phyloP scores from a whole-genome alignment of 129 eudicot genomes.

The Pseudognaphalium luteoalbum region DNA sequence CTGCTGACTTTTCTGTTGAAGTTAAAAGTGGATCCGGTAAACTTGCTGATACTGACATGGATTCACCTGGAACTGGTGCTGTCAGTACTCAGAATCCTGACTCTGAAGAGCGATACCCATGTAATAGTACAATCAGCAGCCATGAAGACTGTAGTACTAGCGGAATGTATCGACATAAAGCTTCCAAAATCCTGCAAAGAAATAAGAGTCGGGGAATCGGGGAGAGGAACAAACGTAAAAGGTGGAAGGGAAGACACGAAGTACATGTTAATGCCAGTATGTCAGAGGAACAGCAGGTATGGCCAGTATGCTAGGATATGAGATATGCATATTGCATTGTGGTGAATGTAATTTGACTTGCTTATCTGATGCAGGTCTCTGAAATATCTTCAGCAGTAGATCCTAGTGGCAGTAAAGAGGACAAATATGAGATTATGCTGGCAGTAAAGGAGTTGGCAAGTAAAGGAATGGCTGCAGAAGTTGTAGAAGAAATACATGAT shows the following conservation, averaged over 20 bases:
- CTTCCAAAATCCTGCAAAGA: conserved; percentile 51
- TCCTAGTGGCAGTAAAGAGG: conserved; percentile 41
- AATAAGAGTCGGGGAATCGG: conserved; percentile 49
- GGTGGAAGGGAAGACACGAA: conserved; percentile 93
- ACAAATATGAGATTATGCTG: conserved; percentile 70
- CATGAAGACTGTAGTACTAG: conserved; percentile 96
- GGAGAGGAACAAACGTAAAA: conserved; percentile 81
- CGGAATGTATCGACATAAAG: conserved; percentile 46
- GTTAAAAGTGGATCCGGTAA: conserved; percentile 39
- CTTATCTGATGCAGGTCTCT: conserved; percentile 43
- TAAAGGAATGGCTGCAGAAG: conserved; percentile 96
- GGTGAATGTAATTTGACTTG: conserved; percentile 10
- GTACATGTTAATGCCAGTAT: conserved; percentile 30
- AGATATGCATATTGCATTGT: not conserved
- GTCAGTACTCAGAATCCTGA: conserved; percentile 43
- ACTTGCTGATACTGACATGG: conserved; percentile 58
- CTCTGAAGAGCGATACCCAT: conserved; percentile 53
- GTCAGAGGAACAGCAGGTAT: conserved; percentile 43
- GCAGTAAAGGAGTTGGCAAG: conserved; percentile 79
- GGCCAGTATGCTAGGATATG: not conserved
- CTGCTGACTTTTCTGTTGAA: conserved; percentile 51
- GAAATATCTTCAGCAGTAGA: conserved; percentile 39
- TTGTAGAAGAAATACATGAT: conserved; percentile 81
- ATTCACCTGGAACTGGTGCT: conserved; percentile 52
- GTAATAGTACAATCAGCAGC: conserved; percentile 38